Base-by-base conservation (phyloP, 2,329 filamentous ascomycete species). In the Fusarium sarcochroum region DNA sequence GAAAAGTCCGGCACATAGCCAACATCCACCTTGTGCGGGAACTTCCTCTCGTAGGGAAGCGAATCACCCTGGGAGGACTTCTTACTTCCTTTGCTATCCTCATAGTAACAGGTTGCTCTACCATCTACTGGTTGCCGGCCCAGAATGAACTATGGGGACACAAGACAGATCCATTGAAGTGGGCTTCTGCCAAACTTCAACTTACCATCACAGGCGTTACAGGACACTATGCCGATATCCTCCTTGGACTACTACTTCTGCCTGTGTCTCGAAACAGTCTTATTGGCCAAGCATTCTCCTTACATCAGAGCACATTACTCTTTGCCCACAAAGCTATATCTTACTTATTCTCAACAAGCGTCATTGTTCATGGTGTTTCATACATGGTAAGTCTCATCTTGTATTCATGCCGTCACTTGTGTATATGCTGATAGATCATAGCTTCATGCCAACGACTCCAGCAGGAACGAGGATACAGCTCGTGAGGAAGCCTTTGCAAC, bases 1-100 rank as follows among this genome's bases (percentile, higher is more conserved):
- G 6, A 1, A 15, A 27, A 20, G 2, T 34, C 18, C 13, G 27
- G 5, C 18, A 11, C 0, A 17, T 41, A 2, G 1, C 9, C 4
- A 51, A 41, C 4, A 10, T 6, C 2, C 48, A n/a, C 6, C 6
- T 40, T 8, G 21, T 20, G 0, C 2, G 20, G 17, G 14, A 40
- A 6, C n/a, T 41, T 9, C 14, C 48, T 3, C 1, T 51, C 0
- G 2, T 40, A 0, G 9, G 14, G 4, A 51, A 41, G n/a, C 23
- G 48, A 30, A 6, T 51, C 3, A 30, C 23, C 5, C 17, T 51
- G 0, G 37, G 48, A 17, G 15, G 25, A 1, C 6, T 27, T 7
- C 2, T 51, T 3, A 23, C 10, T 3, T 7, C 14, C 7, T 5
- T 51, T 30, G 10, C 21, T 4, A 21, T 41, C 3, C 6, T 51